Conservation (phyloP, 768 basidiomycete genomes). For the Melanogaster broomeanus region DNA sequence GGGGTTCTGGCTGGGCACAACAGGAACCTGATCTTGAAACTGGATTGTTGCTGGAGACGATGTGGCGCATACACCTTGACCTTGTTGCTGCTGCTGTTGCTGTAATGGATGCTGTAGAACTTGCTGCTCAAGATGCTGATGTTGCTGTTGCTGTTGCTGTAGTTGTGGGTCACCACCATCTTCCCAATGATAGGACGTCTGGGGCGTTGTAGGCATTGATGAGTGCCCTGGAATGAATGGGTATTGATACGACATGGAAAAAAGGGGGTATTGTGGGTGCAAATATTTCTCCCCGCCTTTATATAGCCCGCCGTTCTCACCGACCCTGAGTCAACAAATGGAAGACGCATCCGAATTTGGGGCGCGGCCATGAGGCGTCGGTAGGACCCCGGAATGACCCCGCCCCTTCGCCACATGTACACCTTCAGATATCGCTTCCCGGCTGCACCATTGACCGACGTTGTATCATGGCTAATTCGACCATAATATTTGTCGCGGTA, state of each 20-base stretch:
- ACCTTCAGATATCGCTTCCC: background rate
- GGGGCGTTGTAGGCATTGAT: conserved; percentile 51
- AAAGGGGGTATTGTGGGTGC: conserved; percentile 23
- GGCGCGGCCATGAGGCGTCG: conserved; percentile 1
- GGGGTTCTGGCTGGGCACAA: conserved; percentile 31
- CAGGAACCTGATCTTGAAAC: conserved; percentile 29
- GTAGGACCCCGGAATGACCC: conserved; percentile 13
- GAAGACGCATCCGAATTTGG: conserved; percentile 19
- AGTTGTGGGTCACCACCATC: conserved; percentile 38
- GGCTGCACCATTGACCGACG: background rate
- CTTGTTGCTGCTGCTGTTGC: conserved; percentile 34
- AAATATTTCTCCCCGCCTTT: conserved; percentile 26
- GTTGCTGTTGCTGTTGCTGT: conserved; percentile 34
- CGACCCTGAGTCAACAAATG: conserved; percentile 27
- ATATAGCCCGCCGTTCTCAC: conserved; percentile 27
- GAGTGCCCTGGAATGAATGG: conserved; percentile 48
- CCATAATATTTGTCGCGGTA: too few relatives aligned
- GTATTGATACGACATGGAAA: conserved; percentile 51
- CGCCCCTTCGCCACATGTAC: background rate
- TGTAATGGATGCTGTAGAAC: conserved; percentile 41
- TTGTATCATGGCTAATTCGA: too few relatives aligned
- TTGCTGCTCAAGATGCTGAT: conserved; percentile 38
- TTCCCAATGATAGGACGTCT: conserved; percentile 43
- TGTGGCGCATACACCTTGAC: conserved; percentile 22
- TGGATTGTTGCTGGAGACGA: conserved; percentile 18